Evolutionary conservation across 2,329 filamentous ascomycete genomes (phyloP).

Genomic region (Aspergillus sp.): DNA sequence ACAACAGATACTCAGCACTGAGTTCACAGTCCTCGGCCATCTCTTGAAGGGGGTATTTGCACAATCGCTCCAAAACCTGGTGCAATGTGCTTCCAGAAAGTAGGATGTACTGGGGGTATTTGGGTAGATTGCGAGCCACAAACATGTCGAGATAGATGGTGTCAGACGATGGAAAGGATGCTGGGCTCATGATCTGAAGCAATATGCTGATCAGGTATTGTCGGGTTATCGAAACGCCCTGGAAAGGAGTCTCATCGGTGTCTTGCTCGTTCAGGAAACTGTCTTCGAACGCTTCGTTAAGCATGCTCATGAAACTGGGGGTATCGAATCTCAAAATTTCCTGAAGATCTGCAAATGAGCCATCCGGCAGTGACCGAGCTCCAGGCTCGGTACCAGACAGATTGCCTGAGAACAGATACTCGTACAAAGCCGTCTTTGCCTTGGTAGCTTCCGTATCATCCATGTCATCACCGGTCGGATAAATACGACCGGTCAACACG

Average conservation of each 20-base stretch:
- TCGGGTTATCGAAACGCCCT: constrained; percentile 70
- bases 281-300: constrained; percentile 98
- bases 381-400: constrained; percentile 14
- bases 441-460: constrained; percentile 68
- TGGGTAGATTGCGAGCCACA: constrained; percentile 89
- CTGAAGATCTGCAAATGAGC: constrained; percentile 80
- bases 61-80: constrained; percentile 76
- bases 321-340: constrained; percentile 85
- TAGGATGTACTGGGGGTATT: constrained; percentile 93
- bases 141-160: constrained; percentile 99
- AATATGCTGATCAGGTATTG: constrained; percentile 92
- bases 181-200: constrained; percentile 77
- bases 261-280: constrained; percentile 80
- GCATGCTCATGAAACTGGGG: constrained; percentile 85
- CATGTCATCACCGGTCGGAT: constrained; percentile 78
- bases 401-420: constrained; percentile 87
- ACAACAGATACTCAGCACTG: constrained; percentile 93
- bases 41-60: constrained; percentile 75
- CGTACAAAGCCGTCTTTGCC: constrained; percentile 87
- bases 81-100: constrained; percentile 84
- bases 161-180: constrained; percentile 72
- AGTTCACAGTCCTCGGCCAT: constrained; percentile 91
- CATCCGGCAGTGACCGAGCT: constrained; percentile 55
- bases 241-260: constrained; percentile 58
- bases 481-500: constrained; percentile 82